Base-by-base conservation (phyloP, 106 monocot genomes). In the Allium sativum region DNA sequence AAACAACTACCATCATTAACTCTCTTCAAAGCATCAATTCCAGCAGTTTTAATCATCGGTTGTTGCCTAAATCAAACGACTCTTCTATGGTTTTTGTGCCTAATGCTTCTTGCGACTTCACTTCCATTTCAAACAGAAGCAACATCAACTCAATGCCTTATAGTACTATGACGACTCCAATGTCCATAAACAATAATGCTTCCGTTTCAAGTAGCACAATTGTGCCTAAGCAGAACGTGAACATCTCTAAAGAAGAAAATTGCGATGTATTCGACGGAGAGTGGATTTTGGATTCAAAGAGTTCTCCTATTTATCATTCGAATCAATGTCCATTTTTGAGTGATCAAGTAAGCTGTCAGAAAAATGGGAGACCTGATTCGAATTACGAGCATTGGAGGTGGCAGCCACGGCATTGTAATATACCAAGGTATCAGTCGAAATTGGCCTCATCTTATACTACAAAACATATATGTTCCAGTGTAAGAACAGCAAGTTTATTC, bases 321-420 rank as follows among this genome's bases (percentile, higher is more conserved):
- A 20, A 17, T 17, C 58, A 59, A 19, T 80, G 80, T n/a, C 68
- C 80, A 4, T 71, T 80, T 51, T 66, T 80, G 7, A 75, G 71
- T 44, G 75, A 71, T 0, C 74, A 74, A 22, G 80, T 80, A 12
- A 66, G 22, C 12, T 80, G 80, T 19, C 70, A 66, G 75, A 74
- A 58, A 60, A 74, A 74, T 13, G 75, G 75, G 55, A 54, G 80
- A 55, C 74, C 74, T 11, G 80, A 80, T 44, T 75, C 70, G 13
- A 52, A 46, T 13, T 81, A 81, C 40, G 67, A 76, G 72, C 63
- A 61, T 9, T 81, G 81, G 81, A 56, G 76, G 53, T 81, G 81
- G 81, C 61, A 69, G 50, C 66, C 81, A 1, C 55, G 22, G 42
- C 68, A 71, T 16, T 81, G 81, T 41, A 47, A 72, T 1, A 21